Evolutionary conservation across 1,139 yeast genomes (phyloP).

Genomic region (Saccharomycopsis crataegensis): DNA sequence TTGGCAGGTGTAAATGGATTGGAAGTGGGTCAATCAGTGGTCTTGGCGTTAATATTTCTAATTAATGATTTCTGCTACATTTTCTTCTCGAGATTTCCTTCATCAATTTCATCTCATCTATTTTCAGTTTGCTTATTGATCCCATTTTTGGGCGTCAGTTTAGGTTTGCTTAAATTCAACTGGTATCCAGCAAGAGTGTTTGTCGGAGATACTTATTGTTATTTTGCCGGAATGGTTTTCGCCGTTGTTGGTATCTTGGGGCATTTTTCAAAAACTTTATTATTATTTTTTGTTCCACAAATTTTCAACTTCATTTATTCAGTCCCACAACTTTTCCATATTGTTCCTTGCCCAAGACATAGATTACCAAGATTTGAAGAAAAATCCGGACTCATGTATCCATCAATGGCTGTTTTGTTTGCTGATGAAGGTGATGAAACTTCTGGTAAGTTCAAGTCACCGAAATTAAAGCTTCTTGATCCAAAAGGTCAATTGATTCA

Average conservation of each 20-base stretch:
- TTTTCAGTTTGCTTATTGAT: constrained; percentile 71
- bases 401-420: constrained; percentile 49
- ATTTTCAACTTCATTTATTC: constrained; percentile 84
- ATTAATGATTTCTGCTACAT: constrained; percentile 73
- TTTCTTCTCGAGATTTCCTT: constrained; percentile 42
- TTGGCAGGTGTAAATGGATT: constrained; percentile 94
- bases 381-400: constrained; percentile 65
- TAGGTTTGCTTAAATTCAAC: constrained; percentile 69
- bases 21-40: constrained; percentile 90
- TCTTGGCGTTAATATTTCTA: constrained; percentile 62
- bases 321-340: constrained; percentile 76
- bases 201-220: constrained; percentile 97
- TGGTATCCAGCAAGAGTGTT: constrained; percentile 90
- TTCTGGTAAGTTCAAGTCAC: constrained; percentile 15
- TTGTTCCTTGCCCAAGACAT: constrained; percentile 94
- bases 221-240: constrained; percentile 97
- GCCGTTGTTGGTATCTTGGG: constrained; percentile 96
- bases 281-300: constrained; percentile 83
- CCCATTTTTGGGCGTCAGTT: constrained; percentile 82
- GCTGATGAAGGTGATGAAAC: not conserved
- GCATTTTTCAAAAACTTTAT: constrained; percentile 87
- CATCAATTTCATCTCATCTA: constrained; percentile 72
- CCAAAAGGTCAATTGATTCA: constrained; percentile 30
- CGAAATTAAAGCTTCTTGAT: constrained; percentile 14
- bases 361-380: constrained; percentile 73